Evolutionary conservation across 768 basidiomycete genomes (phyloP), one percentile per base, ranked within the genome.

Genomic region (Infundibulicybe gibba): DNA sequence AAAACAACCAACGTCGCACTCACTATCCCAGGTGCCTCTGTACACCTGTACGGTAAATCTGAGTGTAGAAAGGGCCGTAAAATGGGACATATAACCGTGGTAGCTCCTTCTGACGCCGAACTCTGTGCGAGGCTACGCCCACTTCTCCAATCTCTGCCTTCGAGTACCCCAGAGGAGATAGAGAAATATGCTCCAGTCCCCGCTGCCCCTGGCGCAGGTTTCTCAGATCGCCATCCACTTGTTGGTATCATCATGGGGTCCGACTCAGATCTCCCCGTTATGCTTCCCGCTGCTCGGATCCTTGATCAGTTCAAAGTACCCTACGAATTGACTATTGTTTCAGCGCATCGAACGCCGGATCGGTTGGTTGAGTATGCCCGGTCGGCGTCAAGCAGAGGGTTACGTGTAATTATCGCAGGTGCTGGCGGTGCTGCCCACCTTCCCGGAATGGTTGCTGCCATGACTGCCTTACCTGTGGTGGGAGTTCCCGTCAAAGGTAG

Each of bases 351-450:
- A 2, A 99, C 97, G 2, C 94, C 94, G 0, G 85, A 88, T 48
- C 68, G 95, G 2, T 72, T 98, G 60, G 79, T 88, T 16, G 75
- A 83, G 49, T 97, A 94, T 52, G 87, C 97, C 2, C 74, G 83
- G 39, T 76, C 79, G 8, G 94, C 94, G 0, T 73, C 76, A 1
- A 62, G 74, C 14, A 71, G 87, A 4, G 89, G 88, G 2, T 54
- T 89, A 35, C 68, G 87, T 40, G 79, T 77, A 3, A 81, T 99
- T 64, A 86, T 99, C 37, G 95, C 95, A 2, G 95, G 95, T 5
- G 97, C 97, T 5, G 97, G 97, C n/a, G 97, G 97, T 0, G 95
- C 97, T 1, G 97, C 95, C 4, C 97, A 99, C 69, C 69, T 99
- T 1, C 97, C 97, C 0, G 97, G 97, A 0, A 99, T 99, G 97